Percentiles rank a stretch among this genome's conserved stretches.
phyloP scores from a whole-genome alignment of 345 rosid genomes.

The Eucalyptus cloeziana region DNA sequence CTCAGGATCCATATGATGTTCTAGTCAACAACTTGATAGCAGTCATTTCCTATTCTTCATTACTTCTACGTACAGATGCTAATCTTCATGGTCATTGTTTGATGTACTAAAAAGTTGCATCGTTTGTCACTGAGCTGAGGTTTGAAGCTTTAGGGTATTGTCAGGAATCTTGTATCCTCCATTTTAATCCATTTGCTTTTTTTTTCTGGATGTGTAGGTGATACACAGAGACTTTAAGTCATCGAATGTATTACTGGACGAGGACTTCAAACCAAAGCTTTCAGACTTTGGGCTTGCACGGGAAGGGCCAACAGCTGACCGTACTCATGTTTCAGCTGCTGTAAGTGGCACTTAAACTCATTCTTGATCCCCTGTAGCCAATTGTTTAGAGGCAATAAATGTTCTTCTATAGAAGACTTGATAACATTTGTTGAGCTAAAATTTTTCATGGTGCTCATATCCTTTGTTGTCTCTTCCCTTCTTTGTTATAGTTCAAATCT shows the following conservation, averaged over 20 bases:
- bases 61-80: neutral
- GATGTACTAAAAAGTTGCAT: neutral
- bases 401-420: neutral
- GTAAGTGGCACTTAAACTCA: slow-evolving; percentile 26
- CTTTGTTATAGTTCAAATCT: too few species aligned
- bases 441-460: neutral
- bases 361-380: neutral
- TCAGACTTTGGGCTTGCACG: slow-evolving; percentile 91
- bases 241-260: slow-evolving; percentile 67
- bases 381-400: neutral
- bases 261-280: slow-evolving; percentile 63
- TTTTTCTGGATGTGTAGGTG: slow-evolving; percentile 17
- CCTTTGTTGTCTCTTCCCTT: neutral
- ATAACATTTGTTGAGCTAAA: neutral
- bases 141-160: neutral
- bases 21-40: neutral
- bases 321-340: slow-evolving; percentile 71
- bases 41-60: neutral
- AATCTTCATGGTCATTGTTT: neutral
- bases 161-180: neutral
- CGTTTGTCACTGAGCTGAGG: neutral
- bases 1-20: neutral
- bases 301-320: slow-evolving; percentile 71
- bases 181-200: neutral
- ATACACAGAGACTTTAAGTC: slow-evolving; percentile 79